Evolutionary conservation across 164 flowering plant genomes (phyloP).

Genomic region (Berberis vulgaris): DNA sequence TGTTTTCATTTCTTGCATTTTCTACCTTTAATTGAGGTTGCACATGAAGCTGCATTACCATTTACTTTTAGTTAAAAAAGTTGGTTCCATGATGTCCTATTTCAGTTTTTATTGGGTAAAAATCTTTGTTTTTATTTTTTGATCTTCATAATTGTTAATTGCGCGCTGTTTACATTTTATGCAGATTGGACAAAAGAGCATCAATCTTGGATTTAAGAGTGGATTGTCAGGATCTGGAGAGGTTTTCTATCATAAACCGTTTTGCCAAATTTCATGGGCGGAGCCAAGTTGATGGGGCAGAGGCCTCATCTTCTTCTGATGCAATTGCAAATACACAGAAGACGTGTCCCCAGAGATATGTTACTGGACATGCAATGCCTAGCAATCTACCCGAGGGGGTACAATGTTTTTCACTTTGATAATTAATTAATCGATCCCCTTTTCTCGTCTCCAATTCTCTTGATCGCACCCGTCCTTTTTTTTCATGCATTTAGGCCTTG

Average conservation of each 20-base stretch:
- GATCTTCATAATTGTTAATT: background rate
- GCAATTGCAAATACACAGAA: constrained; percentile 19
- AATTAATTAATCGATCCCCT: constrained; percentile 29
- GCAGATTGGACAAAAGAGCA: constrained; percentile 58
- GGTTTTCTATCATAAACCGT: constrained; percentile 61
- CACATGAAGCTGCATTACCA: too few relatives aligned
- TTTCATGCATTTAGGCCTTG: constrained; percentile 6
- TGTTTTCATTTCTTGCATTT: too few relatives aligned
- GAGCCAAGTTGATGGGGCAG: constrained; percentile 30
- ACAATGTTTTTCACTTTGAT: constrained; percentile 73
- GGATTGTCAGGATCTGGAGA: constrained; percentile 70
- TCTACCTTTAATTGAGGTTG: too few relatives aligned
- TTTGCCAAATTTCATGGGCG: constrained; percentile 73
- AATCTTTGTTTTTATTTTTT: background rate
- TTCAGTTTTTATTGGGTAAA: too few relatives aligned
- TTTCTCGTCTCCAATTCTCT: constrained; percentile 17
- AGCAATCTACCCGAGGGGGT: constrained; percentile 67
- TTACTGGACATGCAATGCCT: constrained; percentile 57
- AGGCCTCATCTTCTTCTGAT: constrained; percentile 26
- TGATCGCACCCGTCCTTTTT: constrained; percentile 13
- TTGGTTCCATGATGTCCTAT: too few relatives aligned
- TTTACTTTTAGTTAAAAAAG: too few relatives aligned
- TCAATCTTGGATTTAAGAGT: constrained; percentile 51
- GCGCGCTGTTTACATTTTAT: constrained; percentile 8
- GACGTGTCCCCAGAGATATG: constrained; percentile 59